Percentiles rank a stretch among this genome's conserved stretches.
Conservation (phyloP, 495 filamentous ascomycete genomes). For the Staphylotrichum tortipilum region DNA sequence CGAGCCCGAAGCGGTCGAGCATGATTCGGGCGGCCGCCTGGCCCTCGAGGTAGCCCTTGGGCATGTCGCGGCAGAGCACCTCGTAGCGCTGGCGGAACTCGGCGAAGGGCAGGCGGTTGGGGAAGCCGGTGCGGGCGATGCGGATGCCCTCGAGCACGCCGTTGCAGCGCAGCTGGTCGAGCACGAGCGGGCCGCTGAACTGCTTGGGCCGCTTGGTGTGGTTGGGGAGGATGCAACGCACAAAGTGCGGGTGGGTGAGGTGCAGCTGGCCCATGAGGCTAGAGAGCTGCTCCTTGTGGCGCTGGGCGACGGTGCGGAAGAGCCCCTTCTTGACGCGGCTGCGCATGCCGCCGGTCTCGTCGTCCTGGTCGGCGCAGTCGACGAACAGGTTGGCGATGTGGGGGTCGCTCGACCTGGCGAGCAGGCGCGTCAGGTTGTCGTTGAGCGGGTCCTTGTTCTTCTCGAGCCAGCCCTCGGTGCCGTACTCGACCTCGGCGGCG, state of each 20-base stretch:
- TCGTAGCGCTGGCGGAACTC: constrained; percentile 97
- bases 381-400: constrained; percentile 80
- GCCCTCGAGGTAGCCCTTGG: constrained; percentile 84
- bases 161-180: constrained; percentile 95
- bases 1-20: constrained; percentile 80
- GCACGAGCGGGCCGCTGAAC: constrained; percentile 75
- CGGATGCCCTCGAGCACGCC: constrained; percentile 97
- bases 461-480: constrained; percentile 89
- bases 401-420: constrained; percentile 71
- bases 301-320: constrained; percentile 92
- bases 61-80: constrained; percentile 85
- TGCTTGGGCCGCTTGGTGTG: constrained; percentile 97
- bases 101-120: constrained; percentile 82
- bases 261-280: constrained; percentile 94
- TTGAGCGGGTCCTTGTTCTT: constrained; percentile 99
- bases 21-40: constrained; percentile 78
- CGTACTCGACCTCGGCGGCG: constrained; percentile 95
- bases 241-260: constrained; percentile 96
- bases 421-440: constrained; percentile 84
- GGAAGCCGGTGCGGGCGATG: constrained; percentile 97
- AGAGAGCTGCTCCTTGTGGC: constrained; percentile 94
- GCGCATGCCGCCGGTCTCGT: constrained; percentile 51
- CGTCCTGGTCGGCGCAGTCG: constrained; percentile 74
- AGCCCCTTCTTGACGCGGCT: constrained; percentile 95
- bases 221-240: constrained; percentile 95